Base-by-base conservation (phyloP, 2,329 filamentous ascomycete genomes). In the Fusarium sp. region DNA sequence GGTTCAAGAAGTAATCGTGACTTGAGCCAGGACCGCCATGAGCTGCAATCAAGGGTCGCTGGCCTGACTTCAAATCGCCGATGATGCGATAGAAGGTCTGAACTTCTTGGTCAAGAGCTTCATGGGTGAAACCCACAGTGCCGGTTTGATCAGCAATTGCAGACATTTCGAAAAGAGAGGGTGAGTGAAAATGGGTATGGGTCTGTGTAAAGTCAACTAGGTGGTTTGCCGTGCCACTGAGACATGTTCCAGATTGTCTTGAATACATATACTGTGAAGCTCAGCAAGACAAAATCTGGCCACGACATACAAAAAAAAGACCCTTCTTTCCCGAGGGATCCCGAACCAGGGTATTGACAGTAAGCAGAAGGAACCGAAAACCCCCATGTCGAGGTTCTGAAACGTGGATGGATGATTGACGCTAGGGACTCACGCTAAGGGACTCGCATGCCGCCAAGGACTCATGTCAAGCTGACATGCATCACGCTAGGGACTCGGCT, bases 351-450 rank as follows among this genome's bases (percentile, higher is more conserved):
- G 21, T 43, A 34, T 17, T 20, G n/a, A 9, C 21, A 52, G 49
- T 45, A 52, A 45, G 49, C 49, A 45, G 39, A 36, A 52, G 39
- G 49, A 52, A 45, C 28, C 49, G 49, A 52, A 52, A 52, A 45
- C 21, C 21, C 21, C 28, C 39, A 26, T 52, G 39, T 26, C 49
- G 12, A 49, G 32, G 7, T 7, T 21, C 38, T 49, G 46, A 39
- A 49, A 39, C 46, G 15, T 39, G 28, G 15, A 19, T 32, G 40
- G 9, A 24, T 15, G 11, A 32, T 36, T 20, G n/a, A 36, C 39
- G 21, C 49, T 45, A 45, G 28, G 49, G 49, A 52, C 49, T 52
- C 39, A 17, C 49, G 49, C 49, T 52, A 44, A 26, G 39, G 49
- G 49, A 52, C 49, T 52, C 49, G 39, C 48, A 51, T 51, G 39